Conservation (phyloP, 176 grass and related monocot species). For the Paspalum notatum region DNA sequence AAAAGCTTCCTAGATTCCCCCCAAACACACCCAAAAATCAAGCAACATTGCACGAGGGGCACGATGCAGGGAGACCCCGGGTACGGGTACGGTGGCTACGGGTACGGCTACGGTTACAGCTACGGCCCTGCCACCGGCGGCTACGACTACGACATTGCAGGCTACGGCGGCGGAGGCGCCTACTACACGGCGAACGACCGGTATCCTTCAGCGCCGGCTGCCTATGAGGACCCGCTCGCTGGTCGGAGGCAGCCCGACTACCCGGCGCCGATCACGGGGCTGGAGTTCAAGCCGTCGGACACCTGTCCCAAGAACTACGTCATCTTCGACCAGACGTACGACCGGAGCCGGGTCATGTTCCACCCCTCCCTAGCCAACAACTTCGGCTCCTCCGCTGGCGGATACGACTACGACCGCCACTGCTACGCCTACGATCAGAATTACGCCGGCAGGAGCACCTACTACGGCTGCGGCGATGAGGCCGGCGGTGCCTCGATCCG, state of each 20-base stretch:
- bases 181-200: conserved; percentile 46
- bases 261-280: conserved; percentile 64
- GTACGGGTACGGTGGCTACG: conserved; percentile 50
- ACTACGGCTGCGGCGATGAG: conserved; percentile 2
- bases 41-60: not conserved
- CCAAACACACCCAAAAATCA: not conserved
- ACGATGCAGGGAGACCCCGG: conserved; percentile 70
- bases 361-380: conserved; percentile 85
- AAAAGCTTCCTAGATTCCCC: not conserved
- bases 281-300: conserved; percentile 88
- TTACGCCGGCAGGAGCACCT: conserved; percentile 10
- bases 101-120: conserved; percentile 42
- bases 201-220: conserved; percentile 20
- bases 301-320: conserved; percentile 93
- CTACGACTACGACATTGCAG: conserved; percentile 47
- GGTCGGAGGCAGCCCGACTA: conserved; percentile 66
- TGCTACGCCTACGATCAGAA: conserved; percentile 31
- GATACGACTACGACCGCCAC: conserved; percentile 39
- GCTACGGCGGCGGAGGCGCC: conserved; percentile 40
- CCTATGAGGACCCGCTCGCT: conserved; percentile 62
- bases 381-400: conserved; percentile 32
- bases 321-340: conserved; percentile 89
- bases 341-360: conserved; percentile 90
- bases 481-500: conserved; percentile 36
- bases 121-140: conserved; percentile 33